These are phyloP conservation scores for Termitomyces bulborhizus DNA, from an alignment of 768 basidiomycete genomes.

Conservation along the genomic window DNA sequence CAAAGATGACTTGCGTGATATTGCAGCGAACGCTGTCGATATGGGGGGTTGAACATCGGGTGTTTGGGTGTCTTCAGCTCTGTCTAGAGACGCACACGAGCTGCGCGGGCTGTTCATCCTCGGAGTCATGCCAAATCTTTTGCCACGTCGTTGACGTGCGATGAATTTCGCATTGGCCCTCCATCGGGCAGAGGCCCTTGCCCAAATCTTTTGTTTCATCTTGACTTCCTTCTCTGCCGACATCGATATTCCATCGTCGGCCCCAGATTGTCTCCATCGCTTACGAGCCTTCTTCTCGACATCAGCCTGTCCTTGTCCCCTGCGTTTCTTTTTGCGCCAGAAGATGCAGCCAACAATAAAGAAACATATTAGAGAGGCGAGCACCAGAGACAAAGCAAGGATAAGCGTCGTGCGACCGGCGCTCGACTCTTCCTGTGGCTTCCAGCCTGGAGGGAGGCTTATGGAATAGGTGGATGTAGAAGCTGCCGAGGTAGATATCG, in stretches of 20 bases:
- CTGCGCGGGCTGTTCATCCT: conserved; percentile 19
- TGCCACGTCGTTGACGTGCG: conserved; percentile 53
- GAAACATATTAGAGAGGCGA: conserved; percentile 54
- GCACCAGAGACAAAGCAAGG: conserved; percentile 52
- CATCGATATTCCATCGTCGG: conserved; percentile 25
- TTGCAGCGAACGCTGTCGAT: conserved; percentile 13
- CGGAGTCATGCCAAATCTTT: conserved; percentile 22
- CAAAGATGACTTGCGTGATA: conserved; percentile 28
- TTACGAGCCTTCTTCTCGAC: conserved; percentile 42
- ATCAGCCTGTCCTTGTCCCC: conserved; percentile 32
- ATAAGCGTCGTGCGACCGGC: conserved; percentile 38
- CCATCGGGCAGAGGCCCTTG: conserved; percentile 63
- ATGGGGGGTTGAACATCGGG: conserved; percentile 7
- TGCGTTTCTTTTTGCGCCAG: conserved; percentile 44
- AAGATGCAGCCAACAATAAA: conserved; percentile 59
- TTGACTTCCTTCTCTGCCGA: conserved; percentile 37
- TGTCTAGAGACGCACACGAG: conserved; percentile 19
- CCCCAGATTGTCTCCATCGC: conserved; percentile 16
- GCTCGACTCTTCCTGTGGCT: conserved; percentile 11
- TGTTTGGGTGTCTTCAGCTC: conserved; percentile 4
- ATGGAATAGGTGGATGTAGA: conserved; percentile 22
- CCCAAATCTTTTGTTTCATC: conserved; percentile 55
- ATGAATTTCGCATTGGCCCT: conserved; percentile 53
- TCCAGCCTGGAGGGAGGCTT: conserved; percentile 55
- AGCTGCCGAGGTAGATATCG: conserved; percentile 12